phyloP scores from a whole-genome alignment of 2,329 filamentous ascomycete genomes.

The Aspergillus sojae region DNA sequence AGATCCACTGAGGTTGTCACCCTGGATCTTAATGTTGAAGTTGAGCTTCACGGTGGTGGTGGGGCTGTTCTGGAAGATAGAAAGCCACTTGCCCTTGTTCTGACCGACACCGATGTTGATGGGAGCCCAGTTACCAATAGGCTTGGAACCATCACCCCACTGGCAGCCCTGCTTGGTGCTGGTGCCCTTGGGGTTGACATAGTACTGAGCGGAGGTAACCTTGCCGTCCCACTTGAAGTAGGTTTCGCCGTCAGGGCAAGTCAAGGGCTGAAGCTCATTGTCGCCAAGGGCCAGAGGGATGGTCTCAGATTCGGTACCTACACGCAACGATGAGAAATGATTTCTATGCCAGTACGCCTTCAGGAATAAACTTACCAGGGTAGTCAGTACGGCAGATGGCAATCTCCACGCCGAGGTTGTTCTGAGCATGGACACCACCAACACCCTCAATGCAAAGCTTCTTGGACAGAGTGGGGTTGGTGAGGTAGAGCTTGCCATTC shows the following conservation, averaged over 20 bases:
- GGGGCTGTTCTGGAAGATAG: conserved; percentile 81
- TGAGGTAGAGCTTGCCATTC: conserved; percentile 74
- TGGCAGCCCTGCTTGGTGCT: conserved; percentile 69
- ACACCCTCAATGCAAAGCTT: conserved; percentile 76
- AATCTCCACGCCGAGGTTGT: conserved; percentile 68
- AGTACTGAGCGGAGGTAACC: conserved; percentile 89
- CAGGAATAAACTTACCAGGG: conserved; percentile 61
- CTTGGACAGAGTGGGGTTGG: conserved; percentile 64
- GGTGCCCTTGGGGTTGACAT: conserved; percentile 83
- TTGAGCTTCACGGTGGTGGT: conserved; percentile 71
- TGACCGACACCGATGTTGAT: conserved; percentile 81
- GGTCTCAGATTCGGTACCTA: conserved; percentile 78
- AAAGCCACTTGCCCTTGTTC: conserved; percentile 74
- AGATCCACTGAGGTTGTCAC: conserved; percentile 59
- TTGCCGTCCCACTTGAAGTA: conserved; percentile 80
- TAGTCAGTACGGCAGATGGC: conserved; percentile 94
- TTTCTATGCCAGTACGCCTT: not conserved
- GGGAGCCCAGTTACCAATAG: conserved; percentile 81
- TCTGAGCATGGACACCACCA: conserved; percentile 72
- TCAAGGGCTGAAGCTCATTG: conserved; percentile 65
- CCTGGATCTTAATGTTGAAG: conserved; percentile 77
- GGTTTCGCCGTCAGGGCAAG: conserved; percentile 69
- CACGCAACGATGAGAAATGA: not conserved
- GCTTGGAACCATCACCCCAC: conserved; percentile 67
- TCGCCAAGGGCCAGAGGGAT: conserved; percentile 69